These are phyloP conservation scores for Alternaria tenuissima DNA, from an alignment of 2,329 filamentous ascomycete genomes.

Conservation along the genomic window DNA sequence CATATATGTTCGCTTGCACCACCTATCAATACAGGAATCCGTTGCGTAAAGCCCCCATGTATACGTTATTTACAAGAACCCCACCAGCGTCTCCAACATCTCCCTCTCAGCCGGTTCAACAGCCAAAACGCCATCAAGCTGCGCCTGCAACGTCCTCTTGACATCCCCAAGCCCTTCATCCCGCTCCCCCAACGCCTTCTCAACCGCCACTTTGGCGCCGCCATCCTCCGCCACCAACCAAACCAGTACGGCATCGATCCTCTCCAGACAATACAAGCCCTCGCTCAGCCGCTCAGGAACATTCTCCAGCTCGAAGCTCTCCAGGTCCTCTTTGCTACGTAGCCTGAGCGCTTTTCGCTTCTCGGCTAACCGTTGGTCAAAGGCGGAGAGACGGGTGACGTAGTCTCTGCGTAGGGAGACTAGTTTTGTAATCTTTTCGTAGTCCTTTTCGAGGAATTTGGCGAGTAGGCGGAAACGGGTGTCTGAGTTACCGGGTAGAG, in stretches of 20 bases:
- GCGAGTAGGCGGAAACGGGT: conserved; percentile 84
- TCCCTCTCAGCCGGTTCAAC: conserved; percentile 65
- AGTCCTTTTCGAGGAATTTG: conserved; percentile 96
- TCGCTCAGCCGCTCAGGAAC: conserved; percentile 80
- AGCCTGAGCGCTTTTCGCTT: conserved; percentile 61
- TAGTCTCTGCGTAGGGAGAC: conserved; percentile 77
- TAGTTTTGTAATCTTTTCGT: conserved; percentile 81
- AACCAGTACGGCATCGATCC: conserved; percentile 82
- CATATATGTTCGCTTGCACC: not conserved
- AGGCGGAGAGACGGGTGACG: conserved; percentile 65
- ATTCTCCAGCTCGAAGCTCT: conserved; percentile 73
- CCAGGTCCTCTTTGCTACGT: conserved; percentile 63
- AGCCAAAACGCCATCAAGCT: conserved; percentile 65
- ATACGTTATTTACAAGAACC: conserved; percentile 34
- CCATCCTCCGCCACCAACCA: conserved; percentile 92
- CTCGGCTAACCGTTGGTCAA: conserved; percentile 69
- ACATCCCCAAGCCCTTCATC: conserved; percentile 72
- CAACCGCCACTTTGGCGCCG: conserved; percentile 73
- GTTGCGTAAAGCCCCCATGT: no score
- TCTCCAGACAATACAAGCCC: conserved; percentile 83
- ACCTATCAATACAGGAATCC: not conserved
- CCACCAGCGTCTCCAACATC: conserved; percentile 68
- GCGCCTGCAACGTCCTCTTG: conserved; percentile 72
- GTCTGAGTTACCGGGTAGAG: conserved; percentile 78
- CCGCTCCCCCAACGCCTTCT: conserved; percentile 69